These are phyloP conservation scores for Penicillium paradoxum DNA, from an alignment of 495 filamentous ascomycete species.

Conservation along the genomic window DNA sequence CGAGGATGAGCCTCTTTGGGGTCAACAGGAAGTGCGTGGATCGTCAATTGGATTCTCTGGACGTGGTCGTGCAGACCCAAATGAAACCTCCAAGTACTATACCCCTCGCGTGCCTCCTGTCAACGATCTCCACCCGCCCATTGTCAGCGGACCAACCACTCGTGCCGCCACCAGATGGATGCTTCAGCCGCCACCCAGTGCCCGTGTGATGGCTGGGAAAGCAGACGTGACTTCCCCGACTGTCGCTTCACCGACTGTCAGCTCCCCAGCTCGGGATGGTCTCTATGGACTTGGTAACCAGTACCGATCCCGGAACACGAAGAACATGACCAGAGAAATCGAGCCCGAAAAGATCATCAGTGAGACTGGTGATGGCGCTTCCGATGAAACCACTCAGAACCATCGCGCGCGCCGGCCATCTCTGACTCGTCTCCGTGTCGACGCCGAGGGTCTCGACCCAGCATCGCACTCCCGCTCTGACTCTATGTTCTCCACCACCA, in stretches of 20 bases:
- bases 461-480: conserved; percentile 30
- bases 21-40: conserved; percentile 45
- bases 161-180: conserved; percentile 77
- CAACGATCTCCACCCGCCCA: conserved; percentile 81
- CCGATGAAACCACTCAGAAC: conserved; percentile 11
- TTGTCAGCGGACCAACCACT: conserved; percentile 69
- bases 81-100: conserved; percentile 53
- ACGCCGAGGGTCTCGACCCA: conserved; percentile 26
- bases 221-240: conserved; percentile 43
- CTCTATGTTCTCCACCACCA: conserved; percentile 32
- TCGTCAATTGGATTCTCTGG: conserved; percentile 51
- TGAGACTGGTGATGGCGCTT: conserved; percentile 3
- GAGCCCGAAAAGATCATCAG: conserved; percentile 4
- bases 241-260: too few relatives aligned
- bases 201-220: conserved; percentile 84
- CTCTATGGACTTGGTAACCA: conserved; percentile 9
- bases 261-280: too few relatives aligned
- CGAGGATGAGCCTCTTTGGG: conserved; percentile 82
- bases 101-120: conserved; percentile 69
- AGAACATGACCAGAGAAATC: not conserved
- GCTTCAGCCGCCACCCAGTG: conserved; percentile 80
- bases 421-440: conserved; percentile 15
- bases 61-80: conserved; percentile 35
- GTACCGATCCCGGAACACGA: conserved; percentile 11
- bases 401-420: conserved; percentile 21